Evolutionary conservation across 129 eudicot genomes (phyloP), one percentile per base, ranked within the genome.

Genomic region (Gnaphalium uliginosum): DNA sequence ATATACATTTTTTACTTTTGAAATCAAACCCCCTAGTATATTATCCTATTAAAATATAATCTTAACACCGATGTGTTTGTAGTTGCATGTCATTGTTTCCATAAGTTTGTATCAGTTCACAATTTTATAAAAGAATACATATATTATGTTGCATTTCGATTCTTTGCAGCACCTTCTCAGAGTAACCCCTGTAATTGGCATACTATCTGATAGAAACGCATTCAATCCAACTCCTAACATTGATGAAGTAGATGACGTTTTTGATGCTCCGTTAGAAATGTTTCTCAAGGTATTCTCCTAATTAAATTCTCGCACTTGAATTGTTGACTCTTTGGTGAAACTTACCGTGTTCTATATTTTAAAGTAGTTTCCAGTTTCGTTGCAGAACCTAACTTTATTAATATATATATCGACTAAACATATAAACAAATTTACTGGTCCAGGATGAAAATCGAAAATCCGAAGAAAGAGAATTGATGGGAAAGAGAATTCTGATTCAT

Each of bases 211-310:
- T 74, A 83, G 53, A 70, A 86, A 79, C 39, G 91, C 88, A 29
- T 94, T 94, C 75, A 83, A 60, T 46, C 97, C 98, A 4, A 69
- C 69, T 74, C 97, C 91, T 10, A 89, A 89, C 76, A 78, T 46
- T 82, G 97, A 78, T 18, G 98, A 91, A 81, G 98, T 91, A 48
- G 97, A 88, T 61, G 83, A 86, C 6, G 82, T 91, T 15, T 94
- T 94, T 81, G 96, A 94, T 73, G 98, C 97, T 72, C 98, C 97
- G 15, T 83, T 94, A 69, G 91, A 87, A 78, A 94, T 94, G 98
- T 94, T 90, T 79, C 86, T 94, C 61, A 89, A 93, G 98, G 98
- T 92, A 59, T 69, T 63, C 8, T 57, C 64, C 24, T n/a, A n/a
- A 19, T 6, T 2, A 4, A 5, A 56, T 6, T 7, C 26, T 0